Evolutionary conservation across 495 filamentous ascomycete species (phyloP), one percentile per base, ranked within the genome.

Genomic region (Tuber umbilicatum): DNA sequence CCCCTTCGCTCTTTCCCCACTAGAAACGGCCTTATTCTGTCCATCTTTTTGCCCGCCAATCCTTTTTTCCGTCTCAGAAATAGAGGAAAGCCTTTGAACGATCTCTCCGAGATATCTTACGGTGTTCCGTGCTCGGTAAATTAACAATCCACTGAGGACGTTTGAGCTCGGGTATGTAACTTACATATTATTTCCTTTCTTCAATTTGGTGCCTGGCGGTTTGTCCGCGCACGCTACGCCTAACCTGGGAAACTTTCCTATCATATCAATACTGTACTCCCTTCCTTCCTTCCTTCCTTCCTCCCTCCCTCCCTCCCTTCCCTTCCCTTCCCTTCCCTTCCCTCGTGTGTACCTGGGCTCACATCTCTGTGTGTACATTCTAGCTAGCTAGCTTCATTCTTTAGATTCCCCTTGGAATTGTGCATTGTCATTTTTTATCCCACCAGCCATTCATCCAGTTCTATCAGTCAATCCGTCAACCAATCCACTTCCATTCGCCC

Each of bases 61-160:
- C 35, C 19, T 72, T 60, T 72, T 50, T 72, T 45, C n/a, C 37
- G 67, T 67, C 45, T 38, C 70, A 39, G 16, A 70, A 68, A 31
- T 27, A 73, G 21, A 70, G 27, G 39, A 71, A 47, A 73, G 31
- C 7, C 39, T 72, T 31, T 60, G 55, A 31, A 64, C 55, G n/a
- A 9, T 67, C 40, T 75, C 72, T 39, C 43, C 70, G 60, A 68
- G 67, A 38, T 67, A 45, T 67, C 70, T 79, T 70, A 76, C 74
- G 47, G 47, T 42, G 43, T 72, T 72, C 27, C 40, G 68, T 67
- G 35, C 60, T 75, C 73, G 37, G 38, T 27, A 42, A 39, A 50
- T 68, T 43, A 17, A 16, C 55, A 31, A 64, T 64, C 55, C 55
- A 21, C 55, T 64, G 12, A 31, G 27, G n/a, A 31, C 55, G 55